Evolutionary conservation across 179 eudicot genomes (phyloP), one percentile per base, ranked within the genome.

Genomic region (Beta macrorhiza): DNA sequence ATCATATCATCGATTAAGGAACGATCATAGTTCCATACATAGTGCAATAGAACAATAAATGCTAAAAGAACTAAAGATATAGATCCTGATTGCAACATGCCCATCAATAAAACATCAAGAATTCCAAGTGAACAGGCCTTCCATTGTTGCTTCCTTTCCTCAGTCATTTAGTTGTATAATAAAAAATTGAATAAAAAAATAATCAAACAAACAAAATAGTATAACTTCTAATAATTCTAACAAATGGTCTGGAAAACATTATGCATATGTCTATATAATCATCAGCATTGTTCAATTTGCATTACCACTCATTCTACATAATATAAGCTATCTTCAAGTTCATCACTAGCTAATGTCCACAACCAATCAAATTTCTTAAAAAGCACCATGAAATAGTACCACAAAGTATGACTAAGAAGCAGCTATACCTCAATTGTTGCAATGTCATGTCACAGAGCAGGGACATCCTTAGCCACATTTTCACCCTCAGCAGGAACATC

Each of bases 401-500:
- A 70, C 19, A 51, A 22, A 20, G 2, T 14, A 51, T n/a, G 17
- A 51, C 2, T 47, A 2, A 37, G 17, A n/a, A 72, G 16, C 17
- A 19, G 14, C 9, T 37, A 22, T 80, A 84, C 86, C 86, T 84
- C 61, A 72, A 20, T 51, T 75, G 15, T 5, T 0, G 62, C 75
- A 13, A 5, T 59, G 53, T 77, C 55, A 5, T 59, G 53, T 77
- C 55, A 69, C 57, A 77, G 81, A 80, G 88, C 74, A 80, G 83
- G 75, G 32, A 29, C 76, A 25, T 52, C 82, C 79, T 80, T 69
- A 69, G 55, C 73, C 16, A 14, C 53, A 15, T 63, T 25, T 69
- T 72, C 86, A 74, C 71, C 74, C 69, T 58, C 76, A 32, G 57
- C 75, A 45, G 3, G 20, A 11, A 1, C 72, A 49, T 12, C 72